Evolutionary conservation across 2,329 filamentous ascomycete genomes (phyloP), one percentile per base, ranked within the genome.

Genomic region (Colletotrichum caudatum): DNA sequence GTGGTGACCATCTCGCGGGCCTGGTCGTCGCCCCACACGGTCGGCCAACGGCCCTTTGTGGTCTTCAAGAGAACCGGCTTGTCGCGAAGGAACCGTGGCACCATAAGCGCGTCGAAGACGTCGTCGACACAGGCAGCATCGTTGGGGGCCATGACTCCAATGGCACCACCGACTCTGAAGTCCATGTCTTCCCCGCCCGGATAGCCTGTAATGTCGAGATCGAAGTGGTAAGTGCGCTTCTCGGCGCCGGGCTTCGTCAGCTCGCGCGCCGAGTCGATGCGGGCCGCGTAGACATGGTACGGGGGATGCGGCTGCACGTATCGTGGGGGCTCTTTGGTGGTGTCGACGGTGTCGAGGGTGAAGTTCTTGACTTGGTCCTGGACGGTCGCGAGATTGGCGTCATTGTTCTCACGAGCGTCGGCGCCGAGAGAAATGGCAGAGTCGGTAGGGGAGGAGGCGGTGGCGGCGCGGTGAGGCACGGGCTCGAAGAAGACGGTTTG

Each of bases 191-290:
- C 92, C 82, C 97, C 94, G 26, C 90, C 88, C 0, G 96, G 94
- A 77, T 99, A 99, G 79, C 97, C 92, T 60, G 95, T 98, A 61
- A 99, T 92, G 77, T 99, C 96, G 56, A 99, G 90, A 77, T 98
- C 96, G 77, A 98, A 98, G 82, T 99, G 96, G 81, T 95, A 97
- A 0, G 96, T 99, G 72, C 95, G 89, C 89, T 99, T 99, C 85
- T 97, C 94, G 6, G 96, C 96, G 29, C 95, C 95, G 33, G 89
- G 86, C 79, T 90, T 92, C 16, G 96, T 99, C 79, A 99, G 84
- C 82, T 97, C 94, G 67, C 96, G 92, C 2, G 94, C 90, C 76
- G 91, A 91, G 81, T 94, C 92, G 58, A 99, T 89, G 74, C 91
- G 94, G n/a, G 95, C 95, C 1, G 94, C 92, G 82, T 93, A 97